These are phyloP conservation scores for Lachnellula subtilissima DNA, from an alignment of 2,329 filamentous ascomycete species.

Conservation along the genomic window DNA sequence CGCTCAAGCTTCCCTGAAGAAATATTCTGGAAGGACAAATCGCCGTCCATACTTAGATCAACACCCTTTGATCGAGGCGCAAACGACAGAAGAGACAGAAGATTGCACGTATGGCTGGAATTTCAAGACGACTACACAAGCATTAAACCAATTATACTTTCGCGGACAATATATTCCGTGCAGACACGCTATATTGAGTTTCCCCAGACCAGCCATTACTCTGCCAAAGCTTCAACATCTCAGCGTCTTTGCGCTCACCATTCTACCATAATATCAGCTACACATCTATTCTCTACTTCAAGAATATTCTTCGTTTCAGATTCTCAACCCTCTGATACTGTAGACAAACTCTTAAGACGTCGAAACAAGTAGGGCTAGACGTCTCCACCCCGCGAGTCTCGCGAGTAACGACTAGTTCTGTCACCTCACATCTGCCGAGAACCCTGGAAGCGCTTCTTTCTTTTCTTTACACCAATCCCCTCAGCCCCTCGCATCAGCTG, in stretches of 20 bases:
- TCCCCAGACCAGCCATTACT: slow-evolving; percentile 10
- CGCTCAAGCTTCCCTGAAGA: neutral
- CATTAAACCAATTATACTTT: neutral
- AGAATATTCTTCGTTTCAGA: slow-evolving; percentile 30
- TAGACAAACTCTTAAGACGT: slow-evolving; percentile 25
- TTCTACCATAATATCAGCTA: slow-evolving; percentile 17
- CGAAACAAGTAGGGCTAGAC: slow-evolving; percentile 27
- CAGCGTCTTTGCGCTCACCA: slow-evolving; percentile 18
- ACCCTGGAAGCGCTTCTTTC: slow-evolving; percentile 16
- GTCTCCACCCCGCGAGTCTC: slow-evolving; percentile 20
- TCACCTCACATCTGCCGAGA: slow-evolving; percentile 12
- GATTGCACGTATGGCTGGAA: neutral
- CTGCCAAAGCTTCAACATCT: slow-evolving; percentile 16
- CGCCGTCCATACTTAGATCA: slow-evolving; percentile 6
- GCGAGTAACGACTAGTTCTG: slow-evolving; percentile 19
- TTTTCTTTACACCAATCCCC: slow-evolving; percentile 12
- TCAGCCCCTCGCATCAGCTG: slow-evolving; percentile 25
- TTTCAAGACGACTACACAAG: neutral
- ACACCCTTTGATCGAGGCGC: slow-evolving; percentile 12
- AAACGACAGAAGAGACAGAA: neutral
- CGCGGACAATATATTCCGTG: neutral
- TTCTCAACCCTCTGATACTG: slow-evolving; percentile 19
- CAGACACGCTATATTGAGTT: neutral
- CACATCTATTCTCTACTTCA: slow-evolving; percentile 17
- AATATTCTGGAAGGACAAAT: neutral